Evolutionary conservation across 768 basidiomycete genomes (phyloP).

Genomic region (Xerocomus potaroensis): DNA sequence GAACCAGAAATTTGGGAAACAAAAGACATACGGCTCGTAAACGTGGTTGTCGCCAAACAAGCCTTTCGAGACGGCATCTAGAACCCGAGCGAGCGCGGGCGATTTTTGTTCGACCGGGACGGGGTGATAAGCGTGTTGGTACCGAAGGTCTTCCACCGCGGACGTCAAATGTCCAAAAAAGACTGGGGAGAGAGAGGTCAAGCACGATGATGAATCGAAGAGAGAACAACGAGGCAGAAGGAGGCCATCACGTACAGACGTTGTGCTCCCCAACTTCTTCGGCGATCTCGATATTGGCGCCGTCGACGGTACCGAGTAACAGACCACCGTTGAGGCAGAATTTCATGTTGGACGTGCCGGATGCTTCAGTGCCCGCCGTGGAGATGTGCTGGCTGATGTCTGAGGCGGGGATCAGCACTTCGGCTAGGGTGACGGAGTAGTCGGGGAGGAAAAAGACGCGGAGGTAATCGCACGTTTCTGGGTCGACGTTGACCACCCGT

Average conservation of each 20-base stretch:
- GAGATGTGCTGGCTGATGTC: slow-evolving; percentile 97
- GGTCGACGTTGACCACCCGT: slow-evolving; percentile 61
- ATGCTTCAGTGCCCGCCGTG: slow-evolving; percentile 92
- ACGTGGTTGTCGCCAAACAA: slow-evolving; percentile 73
- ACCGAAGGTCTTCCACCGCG: slow-evolving; percentile 81
- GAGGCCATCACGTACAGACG: slow-evolving; percentile 84
- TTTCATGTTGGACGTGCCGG: slow-evolving; percentile 82
- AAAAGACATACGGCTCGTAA: slow-evolving; percentile 74
- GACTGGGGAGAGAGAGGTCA: slow-evolving; percentile 46
- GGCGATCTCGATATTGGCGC: slow-evolving; percentile 95
- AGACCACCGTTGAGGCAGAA: slow-evolving; percentile 91
- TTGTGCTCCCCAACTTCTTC: slow-evolving; percentile 93
- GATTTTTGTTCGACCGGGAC: slow-evolving; percentile 79
- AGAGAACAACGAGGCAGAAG: too few relatives aligned
- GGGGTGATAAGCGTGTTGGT: slow-evolving; percentile 82
- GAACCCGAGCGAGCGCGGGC: slow-evolving; percentile 72
- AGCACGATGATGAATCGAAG: too few relatives aligned
- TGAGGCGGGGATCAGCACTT: slow-evolving; percentile 84
- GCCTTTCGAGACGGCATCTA: slow-evolving; percentile 72
- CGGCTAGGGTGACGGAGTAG: slow-evolving; percentile 83
- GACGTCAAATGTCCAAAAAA: slow-evolving; percentile 89
- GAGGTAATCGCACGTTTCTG: slow-evolving; percentile 83
- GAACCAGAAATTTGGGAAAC: too few relatives aligned
- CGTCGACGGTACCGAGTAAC: slow-evolving; percentile 87
- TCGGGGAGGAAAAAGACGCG: slow-evolving; percentile 94